Percentiles rank a stretch among this genome's conserved stretches.
Evolutionary conservation across 2,329 filamentous ascomycete genomes (phyloP).

Genomic region (Aspergillus sclerotialis): DNA sequence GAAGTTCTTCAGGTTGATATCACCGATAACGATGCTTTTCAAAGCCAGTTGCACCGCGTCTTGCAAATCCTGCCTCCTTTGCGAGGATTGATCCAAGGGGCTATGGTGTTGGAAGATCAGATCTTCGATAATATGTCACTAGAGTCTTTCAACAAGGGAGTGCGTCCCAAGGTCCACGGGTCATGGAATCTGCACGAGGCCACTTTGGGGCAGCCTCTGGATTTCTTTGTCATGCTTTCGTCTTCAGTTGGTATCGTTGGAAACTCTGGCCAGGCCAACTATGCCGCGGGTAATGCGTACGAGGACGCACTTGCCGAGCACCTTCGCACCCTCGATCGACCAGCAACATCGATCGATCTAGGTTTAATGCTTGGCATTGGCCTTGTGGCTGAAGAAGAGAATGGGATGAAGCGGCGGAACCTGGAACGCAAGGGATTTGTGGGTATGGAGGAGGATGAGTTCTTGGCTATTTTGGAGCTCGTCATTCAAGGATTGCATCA

Average conservation of each 20-base stretch:
- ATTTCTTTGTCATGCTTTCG: slow-evolving; percentile 34
- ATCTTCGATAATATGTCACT: slow-evolving; percentile 35
- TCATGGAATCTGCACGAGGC: slow-evolving; percentile 24
- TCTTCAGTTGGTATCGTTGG: slow-evolving; percentile 37
- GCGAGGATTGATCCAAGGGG: slow-evolving; percentile 23
- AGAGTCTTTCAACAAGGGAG: slow-evolving; percentile 25
- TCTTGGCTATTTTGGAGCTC: background rate
- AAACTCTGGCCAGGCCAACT: slow-evolving; percentile 36
- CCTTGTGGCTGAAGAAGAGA: slow-evolving; percentile 10
- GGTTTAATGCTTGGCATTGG: slow-evolving; percentile 20
- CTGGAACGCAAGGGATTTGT: background rate
- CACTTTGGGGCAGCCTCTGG: slow-evolving; percentile 17
- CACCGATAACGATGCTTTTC: slow-evolving; percentile 5
- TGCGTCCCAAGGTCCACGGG: slow-evolving; percentile 31
- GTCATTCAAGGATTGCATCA: no score
- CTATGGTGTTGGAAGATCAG: slow-evolving; percentile 24
- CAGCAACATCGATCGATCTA: slow-evolving; percentile 19
- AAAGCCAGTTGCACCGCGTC: slow-evolving; percentile 8
- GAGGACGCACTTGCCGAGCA: slow-evolving; percentile 24
- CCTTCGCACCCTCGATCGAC: slow-evolving; percentile 14
- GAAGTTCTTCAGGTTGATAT: slow-evolving; percentile 19
- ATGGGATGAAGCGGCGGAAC: background rate
- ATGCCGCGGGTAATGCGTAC: slow-evolving; percentile 29
- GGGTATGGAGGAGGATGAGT: background rate
- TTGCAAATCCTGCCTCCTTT: slow-evolving; percentile 17